These are phyloP conservation scores for Carex arenaria DNA, from an alignment of 202 grass and related monocot genomes.

Conservation along the genomic window DNA sequence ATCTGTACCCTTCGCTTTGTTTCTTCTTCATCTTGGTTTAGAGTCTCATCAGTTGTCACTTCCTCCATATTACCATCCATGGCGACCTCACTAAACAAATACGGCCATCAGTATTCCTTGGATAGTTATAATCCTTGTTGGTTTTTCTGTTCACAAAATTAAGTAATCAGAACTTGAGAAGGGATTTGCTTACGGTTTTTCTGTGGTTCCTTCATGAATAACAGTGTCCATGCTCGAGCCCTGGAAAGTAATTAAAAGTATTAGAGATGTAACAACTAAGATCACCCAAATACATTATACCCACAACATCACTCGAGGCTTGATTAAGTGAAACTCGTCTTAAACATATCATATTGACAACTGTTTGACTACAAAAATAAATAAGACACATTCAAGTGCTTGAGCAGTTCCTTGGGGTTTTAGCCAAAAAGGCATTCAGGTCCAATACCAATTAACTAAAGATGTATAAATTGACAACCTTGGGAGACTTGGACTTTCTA, in stretches of 20 bases:
- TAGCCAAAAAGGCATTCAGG: neutral
- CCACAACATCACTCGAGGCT: neutral
- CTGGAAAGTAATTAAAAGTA: conserved; percentile 38
- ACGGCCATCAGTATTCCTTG: conserved; percentile 10
- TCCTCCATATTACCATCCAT: conserved; percentile 46
- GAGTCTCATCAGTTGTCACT: conserved; percentile 39
- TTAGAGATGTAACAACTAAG: conserved; percentile 30
- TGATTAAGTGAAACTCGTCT: neutral
- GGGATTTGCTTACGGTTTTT: conserved; percentile 57
- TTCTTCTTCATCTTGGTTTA: conserved; percentile 74
- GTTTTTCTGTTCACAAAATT: neutral
- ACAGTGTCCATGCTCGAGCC: conserved; percentile 41
- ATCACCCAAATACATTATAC: conserved; percentile 21
- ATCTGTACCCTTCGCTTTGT: conserved; percentile 46
- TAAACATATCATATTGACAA: neutral
- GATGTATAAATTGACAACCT: conserved; percentile 45
- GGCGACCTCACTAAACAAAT: conserved; percentile 58
- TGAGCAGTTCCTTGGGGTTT: neutral
- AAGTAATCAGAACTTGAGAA: conserved; percentile 16
- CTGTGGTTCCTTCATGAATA: conserved; percentile 47
- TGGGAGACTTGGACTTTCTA: conserved; percentile 58
- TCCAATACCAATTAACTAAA: neutral
- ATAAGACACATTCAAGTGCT: conserved; percentile 4
- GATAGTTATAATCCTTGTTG: neutral
- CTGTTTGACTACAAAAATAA: conserved; percentile 1